Evolutionary conservation across 2,329 filamentous ascomycete species (phyloP).

Genomic region (Verticillium nonalfalfae): DNA sequence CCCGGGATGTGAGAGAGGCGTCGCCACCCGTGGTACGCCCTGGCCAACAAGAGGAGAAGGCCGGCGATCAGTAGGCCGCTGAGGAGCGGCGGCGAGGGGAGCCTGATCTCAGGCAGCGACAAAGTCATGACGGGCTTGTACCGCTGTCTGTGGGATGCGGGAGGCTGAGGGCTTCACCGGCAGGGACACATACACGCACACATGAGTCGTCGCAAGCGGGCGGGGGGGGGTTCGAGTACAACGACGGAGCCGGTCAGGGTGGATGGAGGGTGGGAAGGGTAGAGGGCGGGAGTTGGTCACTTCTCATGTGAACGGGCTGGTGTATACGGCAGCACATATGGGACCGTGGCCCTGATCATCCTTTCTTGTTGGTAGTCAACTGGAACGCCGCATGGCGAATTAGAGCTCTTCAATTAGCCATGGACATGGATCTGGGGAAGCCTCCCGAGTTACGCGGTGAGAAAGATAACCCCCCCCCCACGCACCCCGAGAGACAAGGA

Average conservation of each 20-base stretch:
- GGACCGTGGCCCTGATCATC: neutral
- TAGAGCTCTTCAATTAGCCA: neutral
- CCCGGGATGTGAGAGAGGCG: conserved; percentile 22
- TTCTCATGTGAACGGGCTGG: neutral
- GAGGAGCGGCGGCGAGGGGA: neutral
- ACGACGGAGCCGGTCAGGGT: neutral
- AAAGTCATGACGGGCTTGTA: neutral
- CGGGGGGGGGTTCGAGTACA: neutral
- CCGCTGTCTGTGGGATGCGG: neutral
- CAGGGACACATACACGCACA: neutral
- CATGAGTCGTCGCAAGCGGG: too few species aligned
- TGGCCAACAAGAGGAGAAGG: conserved; percentile 1
- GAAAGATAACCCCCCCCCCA: neutral
- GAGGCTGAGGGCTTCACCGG: neutral
- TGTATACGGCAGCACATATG: neutral
- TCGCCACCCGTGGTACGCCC: conserved; percentile 17
- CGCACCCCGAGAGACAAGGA: neutral
- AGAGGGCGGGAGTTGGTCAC: neutral
- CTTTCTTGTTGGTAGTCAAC: neutral
- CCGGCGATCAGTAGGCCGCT: neutral
- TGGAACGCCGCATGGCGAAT: neutral
- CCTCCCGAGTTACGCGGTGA: neutral
- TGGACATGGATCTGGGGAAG: neutral
- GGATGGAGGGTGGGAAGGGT: neutral
- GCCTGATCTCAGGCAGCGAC: neutral